A percentile compares a stretch with the other conserved stretches of the same genome.
Evolutionary conservation across 805 yeast species (phyloP).

Genomic region (Yarrowia yakushimensis): DNA sequence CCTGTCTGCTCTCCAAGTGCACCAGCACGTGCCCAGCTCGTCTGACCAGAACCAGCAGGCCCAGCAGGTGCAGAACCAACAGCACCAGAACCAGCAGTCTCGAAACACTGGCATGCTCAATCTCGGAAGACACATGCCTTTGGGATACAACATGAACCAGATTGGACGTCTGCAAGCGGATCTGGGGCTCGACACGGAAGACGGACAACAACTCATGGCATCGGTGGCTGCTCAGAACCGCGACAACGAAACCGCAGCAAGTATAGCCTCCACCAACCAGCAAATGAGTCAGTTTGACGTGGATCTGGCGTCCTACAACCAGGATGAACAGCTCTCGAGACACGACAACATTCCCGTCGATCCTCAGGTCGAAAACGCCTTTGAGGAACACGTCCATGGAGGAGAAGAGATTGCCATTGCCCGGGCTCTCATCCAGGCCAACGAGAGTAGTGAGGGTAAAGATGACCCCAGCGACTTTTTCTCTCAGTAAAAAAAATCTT

Average conservation of each 20-base stretch:
- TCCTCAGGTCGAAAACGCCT: constrained; percentile 52
- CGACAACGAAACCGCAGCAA: not conserved
- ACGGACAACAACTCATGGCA: constrained; percentile 49
- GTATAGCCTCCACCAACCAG: constrained; percentile 35
- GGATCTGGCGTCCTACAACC: constrained; percentile 26
- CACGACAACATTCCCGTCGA: constrained; percentile 50
- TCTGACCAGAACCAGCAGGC: not conserved
- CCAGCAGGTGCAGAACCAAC: not conserved
- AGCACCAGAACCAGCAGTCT: constrained; percentile 16
- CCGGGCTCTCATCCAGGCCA: constrained; percentile 60
- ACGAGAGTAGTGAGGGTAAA: constrained; percentile 36
- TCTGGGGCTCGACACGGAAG: constrained; percentile 43
- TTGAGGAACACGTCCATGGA: constrained; percentile 41
- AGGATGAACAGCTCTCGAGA: constrained; percentile 26
- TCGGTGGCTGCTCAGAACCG: constrained; percentile 49
- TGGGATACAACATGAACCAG: constrained; percentile 17
- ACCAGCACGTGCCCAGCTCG: constrained; percentile 1
- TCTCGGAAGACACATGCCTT: constrained; percentile 1
- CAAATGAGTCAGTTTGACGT: constrained; percentile 21
- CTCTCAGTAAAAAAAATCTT: not conserved
- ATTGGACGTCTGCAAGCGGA: constrained; percentile 26
- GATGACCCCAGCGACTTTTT: constrained; percentile 22
- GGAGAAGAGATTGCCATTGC: constrained; percentile 64
- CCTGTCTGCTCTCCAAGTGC: constrained; percentile 29
- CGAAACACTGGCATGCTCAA: not conserved